phyloP scores from a whole-genome alignment of 768 basidiomycete species.

The Trametopsis cervina region DNA sequence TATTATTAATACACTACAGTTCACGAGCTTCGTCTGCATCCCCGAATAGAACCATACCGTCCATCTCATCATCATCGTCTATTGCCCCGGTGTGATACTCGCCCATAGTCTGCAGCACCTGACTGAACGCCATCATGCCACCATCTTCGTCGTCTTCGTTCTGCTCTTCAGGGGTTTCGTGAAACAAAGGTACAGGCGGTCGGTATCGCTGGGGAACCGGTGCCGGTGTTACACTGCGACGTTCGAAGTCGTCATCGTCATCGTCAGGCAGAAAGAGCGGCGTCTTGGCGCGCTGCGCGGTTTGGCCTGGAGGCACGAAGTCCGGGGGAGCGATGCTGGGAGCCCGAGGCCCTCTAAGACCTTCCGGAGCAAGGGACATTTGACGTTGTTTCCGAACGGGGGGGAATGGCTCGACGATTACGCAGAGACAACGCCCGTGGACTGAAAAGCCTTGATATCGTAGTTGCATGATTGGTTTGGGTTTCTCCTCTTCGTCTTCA shows the following conservation, averaged over 20 bases:
- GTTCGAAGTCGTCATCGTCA: conserved; percentile 26
- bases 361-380: conserved; percentile 25
- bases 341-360: conserved; percentile 23
- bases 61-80: conserved; percentile 73
- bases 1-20: conserved; percentile 26
- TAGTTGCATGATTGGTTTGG: conserved; percentile 68
- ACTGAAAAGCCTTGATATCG: conserved; percentile 67
- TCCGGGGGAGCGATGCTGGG: conserved; percentile 29
- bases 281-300: conserved; percentile 38
- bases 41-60: conserved; percentile 66
- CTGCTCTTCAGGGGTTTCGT: conserved; percentile 27
- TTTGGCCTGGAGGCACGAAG: conserved; percentile 19
- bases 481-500: conserved; percentile 61
- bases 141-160: conserved; percentile 33
- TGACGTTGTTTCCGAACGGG: conserved; percentile 33
- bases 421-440: conserved; percentile 66
- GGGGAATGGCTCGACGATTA: conserved; percentile 81
- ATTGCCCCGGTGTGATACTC: conserved; percentile 50
- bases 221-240: conserved; percentile 31
- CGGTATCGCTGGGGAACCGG: conserved; percentile 23
- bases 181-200: conserved; percentile 38
- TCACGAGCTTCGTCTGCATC: conserved; percentile 77
- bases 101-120: conserved; percentile 53
- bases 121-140: conserved; percentile 72
- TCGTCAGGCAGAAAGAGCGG: conserved; percentile 65